Evolutionary conservation across 2,329 filamentous ascomycete genomes (phyloP).

Genomic region (Bipolaris zeicola): DNA sequence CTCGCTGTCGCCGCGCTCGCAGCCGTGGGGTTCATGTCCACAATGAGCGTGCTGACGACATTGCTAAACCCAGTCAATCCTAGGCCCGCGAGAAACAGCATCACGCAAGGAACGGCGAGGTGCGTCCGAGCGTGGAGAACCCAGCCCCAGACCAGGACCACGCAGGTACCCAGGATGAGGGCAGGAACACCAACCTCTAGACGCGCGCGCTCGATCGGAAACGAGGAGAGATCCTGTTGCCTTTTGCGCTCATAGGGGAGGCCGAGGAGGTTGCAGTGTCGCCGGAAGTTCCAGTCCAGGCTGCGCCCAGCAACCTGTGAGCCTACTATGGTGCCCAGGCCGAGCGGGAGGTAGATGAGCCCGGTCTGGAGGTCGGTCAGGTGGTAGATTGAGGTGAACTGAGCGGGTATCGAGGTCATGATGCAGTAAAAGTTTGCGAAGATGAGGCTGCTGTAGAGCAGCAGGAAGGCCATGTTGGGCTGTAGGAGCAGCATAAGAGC

Average conservation of each 20-base stretch:
- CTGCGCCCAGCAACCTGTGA: not conserved
- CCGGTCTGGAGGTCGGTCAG: not conserved
- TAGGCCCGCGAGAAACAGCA: not conserved
- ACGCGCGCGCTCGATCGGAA: not conserved
- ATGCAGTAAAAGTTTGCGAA: constrained; percentile 2
- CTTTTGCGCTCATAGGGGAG: not conserved
- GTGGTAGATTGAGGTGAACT: not conserved
- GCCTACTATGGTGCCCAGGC: not conserved
- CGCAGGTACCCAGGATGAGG: not conserved
- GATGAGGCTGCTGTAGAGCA: not conserved
- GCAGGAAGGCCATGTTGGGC: not conserved
- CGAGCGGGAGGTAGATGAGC: not conserved
- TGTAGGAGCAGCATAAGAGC: not conserved
- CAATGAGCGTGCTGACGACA: not conserved
- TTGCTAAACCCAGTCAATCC: not conserved
- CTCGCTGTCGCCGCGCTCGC: not conserved
- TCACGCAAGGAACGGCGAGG: not conserved
- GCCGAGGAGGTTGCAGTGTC: not conserved
- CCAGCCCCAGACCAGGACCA: not conserved
- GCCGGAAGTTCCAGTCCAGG: constrained; percentile 2
- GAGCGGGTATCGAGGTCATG: not conserved
- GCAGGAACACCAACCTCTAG: not conserved
- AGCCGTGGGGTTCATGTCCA: not conserved
- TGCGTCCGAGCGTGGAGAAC: not conserved
- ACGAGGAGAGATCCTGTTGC: not conserved